Percentiles rank a stretch among this genome's conserved stretches.
Evolutionary conservation across 2,329 filamentous ascomycete species (phyloP).

Genomic region (Botryotinia narcissicola): DNA sequence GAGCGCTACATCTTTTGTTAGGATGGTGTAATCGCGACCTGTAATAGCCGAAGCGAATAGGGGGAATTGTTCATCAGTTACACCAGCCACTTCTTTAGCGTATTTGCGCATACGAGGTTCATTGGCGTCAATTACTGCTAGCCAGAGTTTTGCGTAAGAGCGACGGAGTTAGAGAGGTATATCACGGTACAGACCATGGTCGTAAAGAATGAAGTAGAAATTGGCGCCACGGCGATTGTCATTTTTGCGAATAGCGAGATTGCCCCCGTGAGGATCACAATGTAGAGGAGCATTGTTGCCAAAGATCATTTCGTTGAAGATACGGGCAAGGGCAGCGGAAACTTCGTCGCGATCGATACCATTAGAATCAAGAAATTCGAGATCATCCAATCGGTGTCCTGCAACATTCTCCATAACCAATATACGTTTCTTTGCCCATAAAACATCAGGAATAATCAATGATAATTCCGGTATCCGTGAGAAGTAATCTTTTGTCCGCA

Average conservation of each 20-base stretch:
- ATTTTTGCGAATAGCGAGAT: slow-evolving; percentile 87
- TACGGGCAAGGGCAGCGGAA: slow-evolving; percentile 80
- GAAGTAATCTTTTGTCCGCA: slow-evolving; percentile 78
- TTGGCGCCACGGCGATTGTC: slow-evolving; percentile 62
- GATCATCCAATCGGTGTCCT: slow-evolving; percentile 82
- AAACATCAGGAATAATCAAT: slow-evolving; percentile 81
- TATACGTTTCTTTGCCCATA: slow-evolving; percentile 86
- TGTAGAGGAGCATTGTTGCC: slow-evolving; percentile 84
- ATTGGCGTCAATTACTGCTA: slow-evolving; percentile 89
- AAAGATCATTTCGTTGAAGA: slow-evolving; percentile 99
- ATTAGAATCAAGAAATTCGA: slow-evolving; percentile 80
- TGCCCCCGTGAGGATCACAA: slow-evolving; percentile 95
- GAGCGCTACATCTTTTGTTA: slow-evolving; percentile 56
- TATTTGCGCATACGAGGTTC: slow-evolving; percentile 84
- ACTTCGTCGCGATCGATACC: slow-evolving; percentile 94
- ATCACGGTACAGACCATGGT: slow-evolving; percentile 93
- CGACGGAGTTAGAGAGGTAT: slow-evolving; percentile 76
- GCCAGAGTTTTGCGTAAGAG: slow-evolving; percentile 95
- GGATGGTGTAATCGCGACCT: slow-evolving; percentile 80
- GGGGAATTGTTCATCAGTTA: slow-evolving; percentile 86
- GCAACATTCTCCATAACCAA: slow-evolving; percentile 93
- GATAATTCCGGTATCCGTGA: slow-evolving; percentile 70
- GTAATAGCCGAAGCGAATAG: slow-evolving; percentile 96
- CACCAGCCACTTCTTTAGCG: slow-evolving; percentile 82
- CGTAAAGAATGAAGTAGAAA: slow-evolving; percentile 94